A percentile compares a stretch with the other conserved stretches of the same genome.
These are phyloP conservation scores for Ceratocystis diversiconidia DNA, from an alignment of 2,329 filamentous ascomycete genomes.

Conservation along the genomic window DNA sequence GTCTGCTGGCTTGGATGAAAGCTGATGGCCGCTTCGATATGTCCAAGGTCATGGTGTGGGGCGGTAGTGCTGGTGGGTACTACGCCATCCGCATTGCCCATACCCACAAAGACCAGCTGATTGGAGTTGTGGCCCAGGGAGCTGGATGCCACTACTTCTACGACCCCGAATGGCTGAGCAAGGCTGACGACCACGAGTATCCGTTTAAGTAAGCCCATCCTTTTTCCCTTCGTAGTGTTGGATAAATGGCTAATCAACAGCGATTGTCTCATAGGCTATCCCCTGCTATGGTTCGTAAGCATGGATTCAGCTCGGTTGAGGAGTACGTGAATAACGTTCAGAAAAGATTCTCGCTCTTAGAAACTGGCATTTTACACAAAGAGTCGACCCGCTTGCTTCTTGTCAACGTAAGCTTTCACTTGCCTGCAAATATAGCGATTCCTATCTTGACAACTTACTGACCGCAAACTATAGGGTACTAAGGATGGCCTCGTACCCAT, in stretches of 20 bases:
- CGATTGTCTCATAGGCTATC: conserved; percentile 28
- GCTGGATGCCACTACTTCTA: conserved; percentile 43
- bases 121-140: conserved; percentile 44
- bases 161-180: conserved; percentile 40
- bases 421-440: neutral
- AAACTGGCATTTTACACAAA: conserved; percentile 41
- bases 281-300: conserved; percentile 45
- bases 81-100: conserved; percentile 54
- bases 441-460: neutral
- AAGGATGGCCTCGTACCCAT: conserved; percentile 53
- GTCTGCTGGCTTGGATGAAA: conserved; percentile 46
- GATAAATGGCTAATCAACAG: conserved; percentile 9
- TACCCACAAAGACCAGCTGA: conserved; percentile 42
- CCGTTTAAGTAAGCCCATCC: conserved; percentile 36
- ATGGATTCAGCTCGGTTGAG: conserved; percentile 43
- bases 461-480: conserved; percentile 33
- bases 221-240: neutral
- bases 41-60: conserved; percentile 45
- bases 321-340: conserved; percentile 41
- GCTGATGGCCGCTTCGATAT: conserved; percentile 39
- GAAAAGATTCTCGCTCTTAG: conserved; percentile 48
- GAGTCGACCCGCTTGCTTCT: conserved; percentile 44
- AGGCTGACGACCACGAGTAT: conserved; percentile 52
- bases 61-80: conserved; percentile 51
- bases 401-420: conserved; percentile 37